A percentile compares a stretch with the other conserved stretches of the same genome.
Evolutionary conservation across 2,329 filamentous ascomycete species (phyloP).

Genomic region (Elsinoe arachidis): DNA sequence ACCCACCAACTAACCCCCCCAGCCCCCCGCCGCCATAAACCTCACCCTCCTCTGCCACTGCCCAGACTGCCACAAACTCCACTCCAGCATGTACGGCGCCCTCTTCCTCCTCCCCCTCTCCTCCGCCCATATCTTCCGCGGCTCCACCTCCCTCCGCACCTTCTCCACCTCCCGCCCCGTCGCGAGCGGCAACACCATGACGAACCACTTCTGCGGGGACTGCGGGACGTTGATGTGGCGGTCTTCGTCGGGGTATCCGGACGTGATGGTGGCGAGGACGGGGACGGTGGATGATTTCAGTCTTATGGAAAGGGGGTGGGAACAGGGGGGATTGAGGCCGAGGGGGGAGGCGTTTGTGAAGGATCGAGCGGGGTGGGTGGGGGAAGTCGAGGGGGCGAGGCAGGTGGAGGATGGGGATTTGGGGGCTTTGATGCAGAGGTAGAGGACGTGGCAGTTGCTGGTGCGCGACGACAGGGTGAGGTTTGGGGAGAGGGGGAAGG

Average conservation of each 20-base stretch:
- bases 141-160: conserved; percentile 41
- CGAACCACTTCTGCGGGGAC: conserved; percentile 51
- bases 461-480: neutral
- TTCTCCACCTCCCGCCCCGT: conserved; percentile 42
- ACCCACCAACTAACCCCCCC: conserved; percentile 17
- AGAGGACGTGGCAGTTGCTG: neutral
- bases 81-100: conserved; percentile 54
- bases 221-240: conserved; percentile 57
- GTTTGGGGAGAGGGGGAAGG: neutral
- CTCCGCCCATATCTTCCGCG: conserved; percentile 42
- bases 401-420: neutral
- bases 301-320: conserved; percentile 44
- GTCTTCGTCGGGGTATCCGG: conserved; percentile 37
- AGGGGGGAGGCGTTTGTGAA: conserved; percentile 45
- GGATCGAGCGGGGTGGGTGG: conserved; percentile 45
- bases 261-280: conserved; percentile 42
- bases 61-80: conserved; percentile 52
- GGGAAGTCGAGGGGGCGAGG: conserved; percentile 29
- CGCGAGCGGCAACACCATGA: conserved; percentile 44
- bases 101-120: conserved; percentile 46
- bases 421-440: too few species aligned
- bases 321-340: conserved; percentile 36
- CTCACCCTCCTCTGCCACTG: conserved; percentile 53
- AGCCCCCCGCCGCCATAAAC: conserved; percentile 39
- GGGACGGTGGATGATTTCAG: conserved; percentile 56